Percentiles rank a stretch among this genome's conserved stretches.
phyloP scores from a whole-genome alignment of 441 rosid species.

The Sinapis alba region DNA sequence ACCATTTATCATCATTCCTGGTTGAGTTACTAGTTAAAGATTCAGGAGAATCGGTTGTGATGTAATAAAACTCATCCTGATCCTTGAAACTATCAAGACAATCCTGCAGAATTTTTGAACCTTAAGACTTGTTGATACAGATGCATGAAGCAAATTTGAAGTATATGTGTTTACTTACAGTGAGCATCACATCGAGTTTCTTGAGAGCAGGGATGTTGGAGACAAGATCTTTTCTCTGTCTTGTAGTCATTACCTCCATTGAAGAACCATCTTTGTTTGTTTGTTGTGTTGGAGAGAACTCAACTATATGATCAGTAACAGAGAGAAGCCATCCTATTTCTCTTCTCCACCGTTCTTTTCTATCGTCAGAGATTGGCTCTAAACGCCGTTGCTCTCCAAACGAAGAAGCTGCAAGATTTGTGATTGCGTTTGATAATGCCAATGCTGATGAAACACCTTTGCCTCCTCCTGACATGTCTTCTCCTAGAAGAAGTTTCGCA shows the following conservation, averaged over 20 bases:
- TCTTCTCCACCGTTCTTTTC: constrained; percentile 78
- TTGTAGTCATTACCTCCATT: constrained; percentile 93
- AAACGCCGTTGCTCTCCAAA: constrained; percentile 82
- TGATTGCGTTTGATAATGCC: constrained; percentile 91
- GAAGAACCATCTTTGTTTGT: constrained; percentile 67
- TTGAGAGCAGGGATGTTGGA: constrained; percentile 86
- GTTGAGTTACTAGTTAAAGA: constrained; percentile 25
- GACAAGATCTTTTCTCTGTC: constrained; percentile 77
- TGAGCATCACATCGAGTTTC: constrained; percentile 80
- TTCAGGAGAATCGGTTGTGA: constrained; percentile 31
- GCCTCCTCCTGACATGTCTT: constrained; percentile 99
- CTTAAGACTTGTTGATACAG: background rate
- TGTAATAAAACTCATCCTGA: constrained; percentile 31
- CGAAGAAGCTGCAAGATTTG: constrained; percentile 93
- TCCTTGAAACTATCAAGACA: constrained; percentile 75
- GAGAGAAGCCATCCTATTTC: constrained; percentile 85
- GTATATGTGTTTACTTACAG: constrained; percentile 51
- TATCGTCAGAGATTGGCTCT: constrained; percentile 81
- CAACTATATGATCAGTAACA: constrained; percentile 84
- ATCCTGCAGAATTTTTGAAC: constrained; percentile 46
- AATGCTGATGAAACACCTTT: constrained; percentile 97
- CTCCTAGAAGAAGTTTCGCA: constrained; percentile 85
- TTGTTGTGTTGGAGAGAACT: constrained; percentile 82
- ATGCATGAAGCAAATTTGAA: background rate
- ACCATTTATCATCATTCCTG: constrained; percentile 60